Base-by-base conservation (phyloP, 139 green algal species). In the Chlorella sp. region DNA sequence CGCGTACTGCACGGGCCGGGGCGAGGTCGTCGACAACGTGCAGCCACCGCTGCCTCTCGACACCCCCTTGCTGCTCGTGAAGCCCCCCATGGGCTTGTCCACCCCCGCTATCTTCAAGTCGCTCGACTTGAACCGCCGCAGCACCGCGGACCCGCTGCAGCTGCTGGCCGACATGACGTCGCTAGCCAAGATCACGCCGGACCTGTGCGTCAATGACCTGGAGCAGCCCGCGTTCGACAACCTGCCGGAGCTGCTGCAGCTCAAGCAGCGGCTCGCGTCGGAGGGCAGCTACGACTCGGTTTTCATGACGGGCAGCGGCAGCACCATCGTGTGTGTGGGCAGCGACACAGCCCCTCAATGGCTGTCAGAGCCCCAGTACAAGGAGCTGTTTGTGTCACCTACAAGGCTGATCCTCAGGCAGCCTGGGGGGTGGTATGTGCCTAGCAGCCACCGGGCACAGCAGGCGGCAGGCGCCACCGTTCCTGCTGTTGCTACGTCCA, bases 251-350 rank as follows among this genome's bases (percentile, higher is more conserved):
- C 84, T 98, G 33, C 34, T 65, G 42, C 31, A 85, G 65, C 83
- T 99, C 31, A 98, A 98, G 82, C 27, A 86, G 65, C 76, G 85
- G 27, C 86, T 98, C 10, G 27, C 6, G 62, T 26, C 62, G 27
- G 4, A 26, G 27, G 62, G 62, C 3, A 32, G 33, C 32, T 31
- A 20, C 2, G 33, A 14, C 32, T 83, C 87, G 2, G 95, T 98
- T 23, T 99, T 99, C 80, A 99, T 99, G 94, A 96, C 92, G 6
- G 95, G 95, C 67, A 97, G 91, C 73, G 94, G 94, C 49, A 91
- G 80, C 67, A 97, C 93, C 0, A 91, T 98, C 20, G 93, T 98
- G 49, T 80, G 85, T 55, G 76, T 95, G 24, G 94, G 94, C 27
- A 80, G 72, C 3, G 85, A 94, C 69, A 69, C 77, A 6, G 61